Evolutionary conservation across 2,329 filamentous ascomycete genomes (phyloP).

Genomic region (Aspergillus nomiae): DNA sequence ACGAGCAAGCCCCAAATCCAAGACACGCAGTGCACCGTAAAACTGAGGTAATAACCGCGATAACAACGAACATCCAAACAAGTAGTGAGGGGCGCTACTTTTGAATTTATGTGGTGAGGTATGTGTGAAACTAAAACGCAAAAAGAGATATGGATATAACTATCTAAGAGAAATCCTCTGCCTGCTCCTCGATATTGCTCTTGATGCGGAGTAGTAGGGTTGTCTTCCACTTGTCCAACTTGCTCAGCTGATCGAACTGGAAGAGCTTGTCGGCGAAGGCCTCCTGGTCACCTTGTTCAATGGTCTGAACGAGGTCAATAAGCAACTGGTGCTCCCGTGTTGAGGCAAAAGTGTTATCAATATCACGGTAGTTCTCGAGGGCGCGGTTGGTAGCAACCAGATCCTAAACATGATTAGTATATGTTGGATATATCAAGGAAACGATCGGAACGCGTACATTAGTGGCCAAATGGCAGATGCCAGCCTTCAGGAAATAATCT

Average conservation of each 20-base stretch:
- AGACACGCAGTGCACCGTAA: not conserved
- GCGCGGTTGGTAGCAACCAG: constrained; percentile 77
- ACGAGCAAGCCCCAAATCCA: not conserved
- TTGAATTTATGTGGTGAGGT: not conserved
- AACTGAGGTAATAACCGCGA: not conserved
- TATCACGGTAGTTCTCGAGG: constrained; percentile 77
- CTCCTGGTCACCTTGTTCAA: constrained; percentile 79
- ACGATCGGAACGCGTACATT: constrained; percentile 37
- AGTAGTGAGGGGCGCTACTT: not conserved
- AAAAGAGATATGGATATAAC: constrained; percentile 8
- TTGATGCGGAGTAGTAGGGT: constrained; percentile 80
- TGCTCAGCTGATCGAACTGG: constrained; percentile 88
- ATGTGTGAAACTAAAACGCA: not conserved
- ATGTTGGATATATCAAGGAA: not conserved
- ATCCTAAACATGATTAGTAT: constrained; percentile 52
- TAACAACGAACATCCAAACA: not conserved
- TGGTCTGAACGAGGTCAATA: constrained; percentile 70
- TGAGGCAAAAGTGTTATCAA: constrained; percentile 73
- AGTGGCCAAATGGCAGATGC: constrained; percentile 82
- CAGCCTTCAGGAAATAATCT: constrained; percentile 92
- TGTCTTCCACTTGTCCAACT: constrained; percentile 97
- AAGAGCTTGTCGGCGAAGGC: constrained; percentile 82
- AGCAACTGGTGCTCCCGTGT: constrained; percentile 83
- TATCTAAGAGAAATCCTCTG: constrained; percentile 67
- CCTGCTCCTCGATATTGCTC: constrained; percentile 73